These are phyloP conservation scores for Barbatosphaeria neglecta DNA, from an alignment of 495 filamentous ascomycete species.

Conservation along the genomic window DNA sequence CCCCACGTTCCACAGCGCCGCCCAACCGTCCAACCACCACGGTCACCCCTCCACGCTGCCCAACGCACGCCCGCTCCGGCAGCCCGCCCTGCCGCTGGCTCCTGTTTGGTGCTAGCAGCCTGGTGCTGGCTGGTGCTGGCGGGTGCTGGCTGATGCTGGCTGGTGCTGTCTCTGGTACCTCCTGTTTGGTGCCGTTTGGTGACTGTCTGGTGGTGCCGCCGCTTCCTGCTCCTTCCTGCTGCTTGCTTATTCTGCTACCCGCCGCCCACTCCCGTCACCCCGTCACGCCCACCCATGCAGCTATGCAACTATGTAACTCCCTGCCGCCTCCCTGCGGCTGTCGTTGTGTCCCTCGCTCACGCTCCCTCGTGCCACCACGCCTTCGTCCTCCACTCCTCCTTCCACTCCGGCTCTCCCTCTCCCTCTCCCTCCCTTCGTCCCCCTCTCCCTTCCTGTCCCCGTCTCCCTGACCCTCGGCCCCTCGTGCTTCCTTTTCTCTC, in stretches of 20 bases:
- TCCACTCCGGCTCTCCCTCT: background rate
- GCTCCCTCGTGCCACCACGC: background rate
- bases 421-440: background rate
- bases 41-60: background rate
- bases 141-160: background rate
- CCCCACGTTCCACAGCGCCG: conserved; percentile 2
- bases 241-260: too few species aligned
- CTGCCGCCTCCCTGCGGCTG: background rate
- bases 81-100: background rate
- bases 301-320: background rate
- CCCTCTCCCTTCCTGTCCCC: background rate
- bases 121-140: background rate
- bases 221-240: too few species aligned
- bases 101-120: background rate
- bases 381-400: background rate
- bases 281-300: too few species aligned
- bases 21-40: conserved; percentile 2
- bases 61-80: background rate
- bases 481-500: background rate
- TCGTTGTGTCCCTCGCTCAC: too few species aligned
- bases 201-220: too few species aligned
- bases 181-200: too few species aligned
- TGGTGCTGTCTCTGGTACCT: too few species aligned
- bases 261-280: too few species aligned
- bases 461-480: background rate